Evolutionary conservation across 2,329 filamentous ascomycete genomes (phyloP), one percentile per base, ranked within the genome.

Genomic region (Aspergillus alliaceus): DNA sequence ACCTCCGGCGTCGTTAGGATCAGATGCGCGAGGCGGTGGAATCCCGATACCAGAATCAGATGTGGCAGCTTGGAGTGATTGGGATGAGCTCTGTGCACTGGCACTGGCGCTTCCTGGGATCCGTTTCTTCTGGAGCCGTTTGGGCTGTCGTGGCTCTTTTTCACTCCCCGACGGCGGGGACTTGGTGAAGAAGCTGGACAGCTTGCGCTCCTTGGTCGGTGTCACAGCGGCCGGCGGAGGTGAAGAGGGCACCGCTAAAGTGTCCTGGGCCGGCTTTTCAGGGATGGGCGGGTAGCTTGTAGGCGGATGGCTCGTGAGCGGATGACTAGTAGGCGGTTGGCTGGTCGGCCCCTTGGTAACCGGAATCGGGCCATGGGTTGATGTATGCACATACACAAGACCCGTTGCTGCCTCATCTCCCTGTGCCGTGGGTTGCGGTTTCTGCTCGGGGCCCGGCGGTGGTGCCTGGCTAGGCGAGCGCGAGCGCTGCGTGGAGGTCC

Each of bases 51-150:
- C 57, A 72, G 78, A 24, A 76, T 84, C 70, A 14, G 67, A 70
- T 8, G 72, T 69, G 15, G 69, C 69, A 6, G 62, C 81, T 31
- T 77, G 76, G n/a, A 96, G 79, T 7, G 93, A 97, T 15, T 90
- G 85, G 6, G 85, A 89, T 15, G 95, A 98, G 69, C 93, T 97
- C 62, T 96, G 92, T 0, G 93, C 93, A 70, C 93, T 97, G 20
- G 88, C 88, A 65, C 91, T 93, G 22, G 89, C 77, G 68, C 90
- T 91, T 40, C 86, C 88, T 0, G 90, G 88, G 54, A 90, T 79
- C n/a, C 77, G 83, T 75, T 91, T 96, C 80, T 98, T 98, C 73
- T 89, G 90, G 51, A 99, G 79, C 75, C 97, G 96, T 69, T 96
- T 97, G 0, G 92, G 91, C 70, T 88, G 89, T 46, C 90, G 85